Percentiles rank a stretch among this genome's conserved stretches.
These are phyloP conservation scores for Neofusicoccum sp. DNA, from an alignment of 2,329 filamentous ascomycete genomes.

Conservation along the genomic window DNA sequence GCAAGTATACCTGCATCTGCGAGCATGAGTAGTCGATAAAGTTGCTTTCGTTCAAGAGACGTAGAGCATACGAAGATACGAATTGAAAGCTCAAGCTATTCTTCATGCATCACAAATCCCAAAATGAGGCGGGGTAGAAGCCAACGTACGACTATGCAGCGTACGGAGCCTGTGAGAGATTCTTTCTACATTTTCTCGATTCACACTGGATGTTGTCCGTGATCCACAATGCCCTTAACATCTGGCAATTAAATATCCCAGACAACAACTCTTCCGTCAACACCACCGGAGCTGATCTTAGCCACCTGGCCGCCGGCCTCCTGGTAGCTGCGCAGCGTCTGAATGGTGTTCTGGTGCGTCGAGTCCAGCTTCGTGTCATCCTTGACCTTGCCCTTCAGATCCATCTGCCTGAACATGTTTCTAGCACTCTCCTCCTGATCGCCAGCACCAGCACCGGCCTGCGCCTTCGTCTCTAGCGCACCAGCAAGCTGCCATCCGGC, in stretches of 20 bases:
- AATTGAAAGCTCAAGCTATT: neutral
- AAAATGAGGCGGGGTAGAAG: too few relatives aligned
- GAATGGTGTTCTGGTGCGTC: slow-evolving; percentile 94
- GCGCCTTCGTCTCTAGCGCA: slow-evolving; percentile 70
- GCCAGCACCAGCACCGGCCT: slow-evolving; percentile 49
- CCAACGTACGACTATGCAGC: neutral
- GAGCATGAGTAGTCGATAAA: neutral
- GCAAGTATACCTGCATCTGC: neutral
- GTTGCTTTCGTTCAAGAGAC: neutral
- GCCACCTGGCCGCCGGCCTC: slow-evolving; percentile 61
- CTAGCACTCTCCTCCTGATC: slow-evolving; percentile 80
- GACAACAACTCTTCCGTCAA: slow-evolving; percentile 49
- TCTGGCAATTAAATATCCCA: slow-evolving; percentile 41
- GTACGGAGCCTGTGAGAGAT: neutral
- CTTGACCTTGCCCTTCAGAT: slow-evolving; percentile 95
- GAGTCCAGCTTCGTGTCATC: slow-evolving; percentile 95
- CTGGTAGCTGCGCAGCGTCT: slow-evolving; percentile 75
- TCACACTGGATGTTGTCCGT: neutral
- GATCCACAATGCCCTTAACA: neutral
- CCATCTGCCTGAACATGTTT: slow-evolving; percentile 99
- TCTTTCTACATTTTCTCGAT: neutral
- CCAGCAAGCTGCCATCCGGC: slow-evolving; percentile 81
- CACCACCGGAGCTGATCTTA: slow-evolving; percentile 71
- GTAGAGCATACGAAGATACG: neutral
- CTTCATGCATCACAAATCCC: too few relatives aligned